Percentiles rank a stretch among this genome's conserved stretches.
Conservation (phyloP, 352 stramenopile species). For the Globisporangium apiculatum region DNA sequence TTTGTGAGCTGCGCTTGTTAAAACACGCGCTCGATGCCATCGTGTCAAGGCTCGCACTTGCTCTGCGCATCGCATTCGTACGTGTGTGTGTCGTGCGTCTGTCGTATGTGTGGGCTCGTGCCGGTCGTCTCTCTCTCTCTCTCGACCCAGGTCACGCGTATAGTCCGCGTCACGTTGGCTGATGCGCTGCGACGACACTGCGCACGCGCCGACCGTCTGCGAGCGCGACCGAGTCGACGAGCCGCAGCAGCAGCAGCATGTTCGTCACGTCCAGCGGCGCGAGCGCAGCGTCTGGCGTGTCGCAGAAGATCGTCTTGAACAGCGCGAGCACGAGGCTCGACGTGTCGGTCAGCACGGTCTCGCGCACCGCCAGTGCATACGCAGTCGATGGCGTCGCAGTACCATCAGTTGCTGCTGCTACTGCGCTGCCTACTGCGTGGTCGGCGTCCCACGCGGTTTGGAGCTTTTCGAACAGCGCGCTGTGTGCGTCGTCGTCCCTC, state of each 20-base stretch:
- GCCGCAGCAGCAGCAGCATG: slow-evolving; percentile 36
- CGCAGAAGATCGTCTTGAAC: slow-evolving; percentile 44
- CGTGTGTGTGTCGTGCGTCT: too few relatives aligned
- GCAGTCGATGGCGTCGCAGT: slow-evolving; percentile 8
- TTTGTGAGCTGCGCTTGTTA: too few relatives aligned
- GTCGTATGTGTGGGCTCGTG: too few relatives aligned
- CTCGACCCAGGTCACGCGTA: too few relatives aligned
- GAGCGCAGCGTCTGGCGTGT: slow-evolving; percentile 15
- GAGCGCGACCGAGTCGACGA: slow-evolving; percentile 39
- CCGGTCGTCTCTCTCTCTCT: neutral
- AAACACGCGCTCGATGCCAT: too few relatives aligned
- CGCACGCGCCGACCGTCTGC: slow-evolving; percentile 14
- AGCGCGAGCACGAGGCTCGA: slow-evolving; percentile 43
- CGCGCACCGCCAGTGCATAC: slow-evolving; percentile 14
- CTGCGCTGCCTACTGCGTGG: neutral
- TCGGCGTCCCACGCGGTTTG: slow-evolving; percentile 15
- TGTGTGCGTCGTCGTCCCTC: neutral
- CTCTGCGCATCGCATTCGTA: too few relatives aligned
- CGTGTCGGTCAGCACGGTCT: slow-evolving; percentile 42
- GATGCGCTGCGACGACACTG: slow-evolving; percentile 4
- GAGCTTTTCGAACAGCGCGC: slow-evolving; percentile 18
- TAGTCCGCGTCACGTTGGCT: too few relatives aligned
- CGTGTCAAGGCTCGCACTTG: too few relatives aligned
- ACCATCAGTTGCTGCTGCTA: neutral
- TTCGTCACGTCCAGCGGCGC: slow-evolving; percentile 19